Conservation (phyloP, 73 alveolate species). For the Symbiodinium pilosum region DNA sequence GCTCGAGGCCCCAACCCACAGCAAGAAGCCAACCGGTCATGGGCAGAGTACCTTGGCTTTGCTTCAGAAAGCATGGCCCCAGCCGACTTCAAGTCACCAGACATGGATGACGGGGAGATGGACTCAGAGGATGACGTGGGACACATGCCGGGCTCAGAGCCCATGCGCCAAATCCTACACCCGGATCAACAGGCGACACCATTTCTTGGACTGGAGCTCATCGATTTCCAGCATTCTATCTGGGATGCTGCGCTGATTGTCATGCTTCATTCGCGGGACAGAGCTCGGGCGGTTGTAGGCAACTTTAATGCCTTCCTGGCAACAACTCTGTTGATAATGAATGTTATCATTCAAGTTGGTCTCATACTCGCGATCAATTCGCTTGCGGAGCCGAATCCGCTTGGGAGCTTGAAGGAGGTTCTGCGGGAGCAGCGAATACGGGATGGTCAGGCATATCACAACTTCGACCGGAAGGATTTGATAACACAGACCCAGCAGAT, state of each 20-base stretch:
- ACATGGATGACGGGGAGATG: too few relatives aligned
- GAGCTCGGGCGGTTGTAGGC: conserved; percentile 53
- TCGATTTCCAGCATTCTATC: conserved; percentile 34
- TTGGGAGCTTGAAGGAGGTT: not conserved
- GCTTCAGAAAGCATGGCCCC: not conserved
- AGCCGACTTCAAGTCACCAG: not conserved
- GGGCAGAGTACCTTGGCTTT: not conserved
- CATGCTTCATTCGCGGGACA: conserved; percentile 31
- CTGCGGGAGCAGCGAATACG: conserved; percentile 28
- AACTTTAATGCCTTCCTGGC: conserved; percentile 28
- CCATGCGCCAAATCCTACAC: not conserved
- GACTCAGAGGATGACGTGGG: conserved; percentile 8
- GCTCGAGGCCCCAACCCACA: not conserved
- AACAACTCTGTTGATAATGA: conserved; percentile 2
- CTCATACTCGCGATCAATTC: conserved; percentile 32
- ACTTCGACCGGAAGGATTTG: conserved; percentile 52
- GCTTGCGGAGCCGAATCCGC: conserved; percentile 41
- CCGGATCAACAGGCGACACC: not conserved
- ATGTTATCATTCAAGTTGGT: not conserved
- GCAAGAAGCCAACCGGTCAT: conserved; percentile 11
- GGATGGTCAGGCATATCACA: conserved; percentile 34
- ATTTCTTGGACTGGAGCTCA: not conserved
- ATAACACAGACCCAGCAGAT: conserved; percentile 56
- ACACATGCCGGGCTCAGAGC: not conserved
- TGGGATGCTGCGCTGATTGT: conserved; percentile 77